phyloP scores from a whole-genome alignment of 2,329 filamentous ascomycete genomes.

The Lachnellula arida region DNA sequence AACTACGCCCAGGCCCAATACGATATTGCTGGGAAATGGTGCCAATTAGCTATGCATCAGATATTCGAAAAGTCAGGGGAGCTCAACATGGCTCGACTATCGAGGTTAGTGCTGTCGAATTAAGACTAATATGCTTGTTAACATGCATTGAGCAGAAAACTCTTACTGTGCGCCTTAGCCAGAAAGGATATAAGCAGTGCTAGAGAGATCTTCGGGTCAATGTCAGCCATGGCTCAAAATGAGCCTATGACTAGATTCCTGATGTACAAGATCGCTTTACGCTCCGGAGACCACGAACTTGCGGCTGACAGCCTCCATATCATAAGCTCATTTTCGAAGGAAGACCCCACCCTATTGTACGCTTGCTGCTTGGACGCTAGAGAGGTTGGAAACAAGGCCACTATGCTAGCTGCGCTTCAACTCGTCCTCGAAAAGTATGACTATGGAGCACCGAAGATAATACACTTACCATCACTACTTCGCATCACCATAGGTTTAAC shows the following conservation, averaged over 20 bases:
- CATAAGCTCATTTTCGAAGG: constrained; percentile 49
- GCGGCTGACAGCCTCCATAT: constrained; percentile 60
- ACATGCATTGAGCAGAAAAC: constrained; percentile 50
- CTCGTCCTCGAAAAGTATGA: constrained; percentile 54
- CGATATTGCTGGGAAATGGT: constrained; percentile 63
- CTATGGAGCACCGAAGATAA: constrained; percentile 39
- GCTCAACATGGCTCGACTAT: constrained; percentile 62
- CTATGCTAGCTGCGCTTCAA: constrained; percentile 55
- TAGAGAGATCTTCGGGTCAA: constrained; percentile 49
- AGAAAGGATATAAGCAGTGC: constrained; percentile 51
- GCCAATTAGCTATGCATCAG: constrained; percentile 59
- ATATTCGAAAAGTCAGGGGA: constrained; percentile 63
- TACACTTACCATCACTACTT: constrained; percentile 60
- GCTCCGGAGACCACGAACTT: constrained; percentile 50
- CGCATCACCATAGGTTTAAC: constrained; percentile 54
- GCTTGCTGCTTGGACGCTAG: constrained; percentile 78
- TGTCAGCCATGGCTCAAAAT: constrained; percentile 53
- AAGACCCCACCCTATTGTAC: constrained; percentile 63
- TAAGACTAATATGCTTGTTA: neutral
- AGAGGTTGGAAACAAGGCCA: constrained; percentile 53
- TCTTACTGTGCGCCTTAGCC: constrained; percentile 65
- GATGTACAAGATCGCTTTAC: constrained; percentile 68
- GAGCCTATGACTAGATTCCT: constrained; percentile 67
- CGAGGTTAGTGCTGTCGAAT: constrained; percentile 45
- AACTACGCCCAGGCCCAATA: constrained; percentile 49